phyloP scores from a whole-genome alignment of 2,329 filamentous ascomycete genomes.

The Penicillium griseofulvum region DNA sequence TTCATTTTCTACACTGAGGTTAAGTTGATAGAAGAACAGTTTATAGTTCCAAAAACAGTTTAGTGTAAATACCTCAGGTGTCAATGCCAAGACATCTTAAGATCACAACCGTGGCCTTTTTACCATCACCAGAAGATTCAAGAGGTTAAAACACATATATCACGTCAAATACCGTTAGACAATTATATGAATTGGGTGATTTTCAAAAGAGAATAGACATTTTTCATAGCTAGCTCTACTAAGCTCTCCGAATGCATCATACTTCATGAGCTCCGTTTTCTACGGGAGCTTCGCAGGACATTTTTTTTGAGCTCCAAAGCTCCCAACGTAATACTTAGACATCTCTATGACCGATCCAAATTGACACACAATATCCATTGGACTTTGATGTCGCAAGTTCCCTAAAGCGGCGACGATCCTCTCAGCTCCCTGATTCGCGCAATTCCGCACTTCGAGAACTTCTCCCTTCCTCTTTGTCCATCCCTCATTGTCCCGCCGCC shows the following conservation, averaged over 20 bases:
- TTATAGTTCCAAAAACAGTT: constrained; percentile 4
- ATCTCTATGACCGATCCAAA: neutral
- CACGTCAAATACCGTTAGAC: neutral
- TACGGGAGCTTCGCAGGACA: neutral
- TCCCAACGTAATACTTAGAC: constrained; percentile 1
- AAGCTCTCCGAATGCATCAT: constrained; percentile 7
- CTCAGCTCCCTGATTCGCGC: constrained; percentile 21
- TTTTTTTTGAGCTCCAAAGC: constrained; percentile 4
- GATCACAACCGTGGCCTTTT: constrained; percentile 9
- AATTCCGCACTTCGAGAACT: constrained; percentile 20
- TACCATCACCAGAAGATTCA: neutral
- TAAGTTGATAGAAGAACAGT: neutral
- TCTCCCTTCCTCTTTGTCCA: constrained; percentile 24
- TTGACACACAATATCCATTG: neutral
- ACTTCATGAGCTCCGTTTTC: constrained; percentile 1
- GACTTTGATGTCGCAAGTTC: constrained; percentile 10
- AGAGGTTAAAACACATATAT: neutral
- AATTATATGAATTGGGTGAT: neutral
- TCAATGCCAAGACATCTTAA: constrained; percentile 1
- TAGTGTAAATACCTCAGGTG: neutral
- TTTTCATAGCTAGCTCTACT: neutral
- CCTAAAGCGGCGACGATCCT: constrained; percentile 27
- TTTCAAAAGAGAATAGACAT: neutral
- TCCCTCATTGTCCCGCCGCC: constrained; percentile 15
- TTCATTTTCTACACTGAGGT: neutral